A percentile compares a stretch with the other conserved stretches of the same genome.
Conservation (phyloP, 768 basidiomycete genomes). For the Mycena sanguinolenta region DNA sequence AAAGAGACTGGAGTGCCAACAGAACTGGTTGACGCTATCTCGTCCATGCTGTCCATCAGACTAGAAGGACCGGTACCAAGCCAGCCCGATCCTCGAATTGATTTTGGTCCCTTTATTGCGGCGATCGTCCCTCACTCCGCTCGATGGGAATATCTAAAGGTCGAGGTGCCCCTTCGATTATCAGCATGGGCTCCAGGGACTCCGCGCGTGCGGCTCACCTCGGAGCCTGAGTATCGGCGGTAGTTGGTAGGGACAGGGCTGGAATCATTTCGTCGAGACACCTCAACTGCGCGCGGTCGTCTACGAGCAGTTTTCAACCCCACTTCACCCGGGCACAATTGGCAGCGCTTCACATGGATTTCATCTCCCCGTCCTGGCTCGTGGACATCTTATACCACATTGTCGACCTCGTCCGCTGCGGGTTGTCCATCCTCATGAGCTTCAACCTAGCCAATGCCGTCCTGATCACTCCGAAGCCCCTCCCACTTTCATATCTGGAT, state of each 20-base stretch:
- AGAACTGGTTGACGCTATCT: too few species aligned
- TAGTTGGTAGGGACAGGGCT: not conserved
- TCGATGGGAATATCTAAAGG: too few species aligned
- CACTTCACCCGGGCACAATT: not conserved
- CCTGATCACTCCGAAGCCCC: not conserved
- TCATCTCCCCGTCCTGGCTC: not conserved
- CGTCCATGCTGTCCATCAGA: too few species aligned
- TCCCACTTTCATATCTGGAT: not conserved
- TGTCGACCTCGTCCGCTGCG: not conserved
- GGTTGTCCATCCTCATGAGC: not conserved
- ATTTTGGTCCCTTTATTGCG: too few species aligned
- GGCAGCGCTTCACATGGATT: not conserved
- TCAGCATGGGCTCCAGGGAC: too few species aligned
- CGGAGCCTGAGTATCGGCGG: not conserved
- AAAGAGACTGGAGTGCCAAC: too few species aligned
- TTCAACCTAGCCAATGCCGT: not conserved
- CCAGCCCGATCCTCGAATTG: too few species aligned
- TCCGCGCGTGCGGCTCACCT: too few species aligned
- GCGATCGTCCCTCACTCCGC: too few species aligned
- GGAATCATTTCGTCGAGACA: not conserved
- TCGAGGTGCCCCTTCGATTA: too few species aligned
- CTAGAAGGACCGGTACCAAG: too few species aligned
- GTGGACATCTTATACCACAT: not conserved
- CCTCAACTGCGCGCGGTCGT: not conserved
- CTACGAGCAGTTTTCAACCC: not conserved